These are phyloP conservation scores for Vishniacozyma victoriae DNA, from an alignment of 768 basidiomycete genomes.

Conservation along the genomic window DNA sequence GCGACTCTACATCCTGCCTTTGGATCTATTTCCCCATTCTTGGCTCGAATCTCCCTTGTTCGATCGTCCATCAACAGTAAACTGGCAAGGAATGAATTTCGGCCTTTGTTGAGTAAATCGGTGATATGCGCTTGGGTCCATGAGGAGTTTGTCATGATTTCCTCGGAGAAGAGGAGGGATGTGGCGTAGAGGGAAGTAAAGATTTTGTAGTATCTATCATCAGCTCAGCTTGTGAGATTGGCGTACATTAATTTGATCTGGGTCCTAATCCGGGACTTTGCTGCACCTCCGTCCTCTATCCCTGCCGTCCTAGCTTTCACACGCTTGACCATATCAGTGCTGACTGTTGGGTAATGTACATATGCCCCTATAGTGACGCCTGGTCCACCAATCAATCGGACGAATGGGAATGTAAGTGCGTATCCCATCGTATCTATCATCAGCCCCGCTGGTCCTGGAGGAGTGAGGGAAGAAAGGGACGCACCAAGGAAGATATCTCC, in stretches of 20 bases:
- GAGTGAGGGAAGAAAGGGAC: constrained; percentile 19
- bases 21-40: constrained; percentile 12
- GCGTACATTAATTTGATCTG: constrained; percentile 61
- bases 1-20: constrained; percentile 52
- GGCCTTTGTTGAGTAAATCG: constrained; percentile 54
- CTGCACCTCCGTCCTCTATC: constrained; percentile 63
- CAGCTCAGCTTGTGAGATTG: background rate
- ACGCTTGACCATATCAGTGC: constrained; percentile 83
- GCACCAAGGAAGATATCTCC: constrained; percentile 88
- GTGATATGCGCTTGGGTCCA: constrained; percentile 88
- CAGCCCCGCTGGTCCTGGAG: constrained; percentile 3
- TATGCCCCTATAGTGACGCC: constrained; percentile 77
- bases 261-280: constrained; percentile 57
- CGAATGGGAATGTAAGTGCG: constrained; percentile 82
- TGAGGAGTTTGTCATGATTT: constrained; percentile 83
- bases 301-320: constrained; percentile 58
- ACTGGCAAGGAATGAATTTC: constrained; percentile 13
- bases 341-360: constrained; percentile 94
- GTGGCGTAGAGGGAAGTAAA: constrained; percentile 77
- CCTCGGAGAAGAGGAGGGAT: constrained; percentile 61
- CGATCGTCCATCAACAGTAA: constrained; percentile 33
- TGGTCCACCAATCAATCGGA: constrained; percentile 55
- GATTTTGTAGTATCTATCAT: constrained; percentile 71
- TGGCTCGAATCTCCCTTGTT: background rate
- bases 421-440: constrained; percentile 91